A percentile compares a stretch with the other conserved stretches of the same genome.
These are phyloP conservation scores for Diaporthe citriasiana DNA, from an alignment of 2,329 filamentous ascomycete species.

Conservation along the genomic window DNA sequence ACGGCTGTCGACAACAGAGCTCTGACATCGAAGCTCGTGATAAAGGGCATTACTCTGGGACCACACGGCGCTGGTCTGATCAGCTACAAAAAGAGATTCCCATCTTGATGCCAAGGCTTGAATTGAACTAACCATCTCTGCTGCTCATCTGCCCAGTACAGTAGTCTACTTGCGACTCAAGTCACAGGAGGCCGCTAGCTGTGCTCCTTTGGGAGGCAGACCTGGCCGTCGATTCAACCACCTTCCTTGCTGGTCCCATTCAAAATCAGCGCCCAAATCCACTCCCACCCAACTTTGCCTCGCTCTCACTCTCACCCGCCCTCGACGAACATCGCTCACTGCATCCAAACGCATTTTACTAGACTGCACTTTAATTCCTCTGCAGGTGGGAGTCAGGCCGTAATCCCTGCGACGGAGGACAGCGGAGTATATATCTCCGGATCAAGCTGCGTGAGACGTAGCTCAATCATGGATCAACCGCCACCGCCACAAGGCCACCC, in stretches of 20 bases:
- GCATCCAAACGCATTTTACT: neutral
- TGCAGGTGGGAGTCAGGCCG: neutral
- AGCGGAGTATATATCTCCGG: neutral
- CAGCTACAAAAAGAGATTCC: neutral
- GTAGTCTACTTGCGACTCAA: neutral
- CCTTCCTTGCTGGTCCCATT: constrained; percentile 21
- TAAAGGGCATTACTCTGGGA: neutral
- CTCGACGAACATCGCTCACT: neutral
- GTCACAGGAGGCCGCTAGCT: constrained; percentile 13
- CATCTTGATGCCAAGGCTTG: neutral
- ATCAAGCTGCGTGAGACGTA: neutral
- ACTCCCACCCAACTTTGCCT: constrained; percentile 8
- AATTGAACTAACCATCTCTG: neutral
- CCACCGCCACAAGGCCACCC: constrained; percentile 32
- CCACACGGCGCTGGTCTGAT: neutral
- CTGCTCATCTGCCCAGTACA: neutral
- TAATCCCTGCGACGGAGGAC: neutral
- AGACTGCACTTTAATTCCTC: neutral
- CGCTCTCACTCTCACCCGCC: neutral
- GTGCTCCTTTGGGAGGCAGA: neutral
- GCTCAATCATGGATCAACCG: constrained; percentile 34
- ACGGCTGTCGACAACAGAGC: neutral
- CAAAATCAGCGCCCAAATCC: constrained; percentile 20
- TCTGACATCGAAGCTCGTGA: neutral
- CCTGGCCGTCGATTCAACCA: neutral